Conservation (phyloP, 495 filamentous ascomycete genomes). For the Trypethelium eluteriae region DNA sequence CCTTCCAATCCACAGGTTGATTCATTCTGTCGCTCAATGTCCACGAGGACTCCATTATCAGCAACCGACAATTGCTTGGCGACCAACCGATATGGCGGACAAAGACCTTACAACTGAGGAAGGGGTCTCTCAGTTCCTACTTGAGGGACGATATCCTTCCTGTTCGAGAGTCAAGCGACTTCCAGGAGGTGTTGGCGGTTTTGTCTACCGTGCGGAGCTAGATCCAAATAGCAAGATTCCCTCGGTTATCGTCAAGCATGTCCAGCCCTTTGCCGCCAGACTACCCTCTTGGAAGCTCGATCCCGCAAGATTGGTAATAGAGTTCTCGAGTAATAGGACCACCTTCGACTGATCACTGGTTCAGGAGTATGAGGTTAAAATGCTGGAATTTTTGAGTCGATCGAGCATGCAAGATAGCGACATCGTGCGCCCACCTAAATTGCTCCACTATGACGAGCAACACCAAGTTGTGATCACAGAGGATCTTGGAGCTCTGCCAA, state of each 20-base stretch:
- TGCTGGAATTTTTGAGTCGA: not conserved
- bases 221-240: not conserved
- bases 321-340: not conserved
- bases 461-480: slow-evolving; percentile 1
- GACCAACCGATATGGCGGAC: not conserved
- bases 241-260: slow-evolving; percentile 14
- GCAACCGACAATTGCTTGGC: not conserved
- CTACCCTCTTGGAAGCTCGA: slow-evolving; percentile 12
- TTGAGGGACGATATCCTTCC: not conserved
- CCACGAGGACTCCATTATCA: not conserved
- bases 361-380: slow-evolving; percentile 10
- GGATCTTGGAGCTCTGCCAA: slow-evolving; percentile 14
- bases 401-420: not conserved
- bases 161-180: slow-evolving; percentile 9
- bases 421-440: not conserved
- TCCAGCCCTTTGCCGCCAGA: slow-evolving; percentile 10
- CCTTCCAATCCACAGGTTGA: no score
- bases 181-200: slow-evolving; percentile 10
- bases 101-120: slow-evolving; percentile 15
- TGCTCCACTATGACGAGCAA: slow-evolving; percentile 2
- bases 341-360: not conserved
- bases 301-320: slow-evolving; percentile 9
- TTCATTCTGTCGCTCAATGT: no score
- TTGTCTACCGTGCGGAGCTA: slow-evolving; percentile 12
- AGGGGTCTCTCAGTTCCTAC: slow-evolving; percentile 6